Conservation (phyloP, 1,284 basidiomycete genomes). For the Leccinum solheimii region DNA sequence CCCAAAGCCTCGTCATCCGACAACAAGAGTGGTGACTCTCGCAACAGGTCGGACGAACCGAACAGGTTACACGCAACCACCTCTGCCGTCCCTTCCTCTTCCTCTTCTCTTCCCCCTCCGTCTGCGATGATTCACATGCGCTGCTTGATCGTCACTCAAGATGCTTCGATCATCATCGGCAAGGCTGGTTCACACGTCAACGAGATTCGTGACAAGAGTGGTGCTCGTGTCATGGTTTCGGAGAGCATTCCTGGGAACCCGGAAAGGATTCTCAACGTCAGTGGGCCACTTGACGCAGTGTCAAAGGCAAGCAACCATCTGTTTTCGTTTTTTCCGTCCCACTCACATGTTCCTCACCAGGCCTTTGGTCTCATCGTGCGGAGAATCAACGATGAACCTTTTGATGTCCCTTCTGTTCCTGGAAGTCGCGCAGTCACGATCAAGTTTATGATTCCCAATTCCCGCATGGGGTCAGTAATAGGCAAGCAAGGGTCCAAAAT, state of each 20-base stretch:
- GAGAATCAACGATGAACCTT: slow-evolving; percentile 98
- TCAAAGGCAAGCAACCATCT: slow-evolving; percentile 72
- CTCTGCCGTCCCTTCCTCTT: slow-evolving; percentile 49
- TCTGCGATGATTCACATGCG: slow-evolving; percentile 89
- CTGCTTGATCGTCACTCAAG: slow-evolving; percentile 97
- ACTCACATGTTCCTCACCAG: slow-evolving; percentile 43
- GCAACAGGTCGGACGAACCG: slow-evolving; percentile 36
- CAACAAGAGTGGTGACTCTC: slow-evolving; percentile 40
- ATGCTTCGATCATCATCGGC: slow-evolving; percentile 99
- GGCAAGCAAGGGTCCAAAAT: slow-evolving; percentile 98
- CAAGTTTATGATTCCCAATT: slow-evolving; percentile 99
- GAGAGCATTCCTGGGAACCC: slow-evolving; percentile 98
- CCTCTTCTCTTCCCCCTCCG: slow-evolving; percentile 44
- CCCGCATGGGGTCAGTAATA: slow-evolving; percentile 99
- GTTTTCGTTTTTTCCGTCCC: slow-evolving; percentile 4
- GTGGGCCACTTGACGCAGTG: slow-evolving; percentile 96
- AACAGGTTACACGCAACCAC: slow-evolving; percentile 38
- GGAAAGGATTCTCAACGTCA: slow-evolving; percentile 96
- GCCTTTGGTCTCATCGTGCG: slow-evolving; percentile 99
- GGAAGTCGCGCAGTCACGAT: slow-evolving; percentile 98
- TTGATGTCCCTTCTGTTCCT: slow-evolving; percentile 95
- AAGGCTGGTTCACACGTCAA: slow-evolving; percentile 96
- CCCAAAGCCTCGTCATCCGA: slow-evolving; percentile 44
- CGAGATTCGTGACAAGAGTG: slow-evolving; percentile 97
- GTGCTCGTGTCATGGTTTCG: slow-evolving; percentile 92